Conservation (phyloP, 2,329 filamentous ascomycete genomes). For the Pezicula carpinea region DNA sequence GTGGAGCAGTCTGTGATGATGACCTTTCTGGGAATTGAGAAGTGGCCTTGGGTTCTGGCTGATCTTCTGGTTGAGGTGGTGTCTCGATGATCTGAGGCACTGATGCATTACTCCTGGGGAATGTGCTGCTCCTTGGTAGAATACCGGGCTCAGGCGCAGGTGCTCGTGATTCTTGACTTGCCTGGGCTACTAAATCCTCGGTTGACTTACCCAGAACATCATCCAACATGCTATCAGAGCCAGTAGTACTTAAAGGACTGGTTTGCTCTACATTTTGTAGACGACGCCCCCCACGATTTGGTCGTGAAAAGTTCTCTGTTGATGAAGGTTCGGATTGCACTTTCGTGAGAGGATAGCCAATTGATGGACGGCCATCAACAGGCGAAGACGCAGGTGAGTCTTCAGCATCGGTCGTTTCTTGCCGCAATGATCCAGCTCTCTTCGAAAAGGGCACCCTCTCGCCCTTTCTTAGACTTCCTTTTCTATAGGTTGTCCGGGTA, state of each 20-base stretch:
- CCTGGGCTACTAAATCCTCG: conserved; percentile 4
- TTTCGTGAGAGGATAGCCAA: conserved; percentile 41
- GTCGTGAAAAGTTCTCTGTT: conserved; percentile 59
- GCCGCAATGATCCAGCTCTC: conserved; percentile 54
- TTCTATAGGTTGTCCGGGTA: conserved; percentile 86
- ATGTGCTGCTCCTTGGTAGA: conserved; percentile 28
- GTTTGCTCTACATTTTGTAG: conserved; percentile 18
- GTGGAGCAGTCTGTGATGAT: conserved; percentile 43
- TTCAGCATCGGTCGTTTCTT: conserved; percentile 55
- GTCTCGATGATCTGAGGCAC: conserved; percentile 64
- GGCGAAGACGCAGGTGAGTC: conserved; percentile 45
- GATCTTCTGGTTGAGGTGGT: conserved; percentile 36
- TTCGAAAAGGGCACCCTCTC: conserved; percentile 73
- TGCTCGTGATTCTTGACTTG: conserved; percentile 1
- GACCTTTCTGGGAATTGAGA: conserved; percentile 47
- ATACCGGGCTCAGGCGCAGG: conserved; percentile 14
- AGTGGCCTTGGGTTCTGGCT: conserved; percentile 11
- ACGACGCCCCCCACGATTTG: conserved; percentile 30
- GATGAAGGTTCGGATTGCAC: conserved; percentile 66
- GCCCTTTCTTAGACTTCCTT: conserved; percentile 76
- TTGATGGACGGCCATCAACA: conserved; percentile 35
- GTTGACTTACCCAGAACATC: conserved; percentile 13
- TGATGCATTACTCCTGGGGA: conserved; percentile 25
- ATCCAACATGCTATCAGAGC: conserved; percentile 6
- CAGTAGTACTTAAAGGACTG: conserved; percentile 6